These are phyloP conservation scores for Fagus sylvatica DNA, from an alignment of 306 rosid genomes.

Conservation along the genomic window DNA sequence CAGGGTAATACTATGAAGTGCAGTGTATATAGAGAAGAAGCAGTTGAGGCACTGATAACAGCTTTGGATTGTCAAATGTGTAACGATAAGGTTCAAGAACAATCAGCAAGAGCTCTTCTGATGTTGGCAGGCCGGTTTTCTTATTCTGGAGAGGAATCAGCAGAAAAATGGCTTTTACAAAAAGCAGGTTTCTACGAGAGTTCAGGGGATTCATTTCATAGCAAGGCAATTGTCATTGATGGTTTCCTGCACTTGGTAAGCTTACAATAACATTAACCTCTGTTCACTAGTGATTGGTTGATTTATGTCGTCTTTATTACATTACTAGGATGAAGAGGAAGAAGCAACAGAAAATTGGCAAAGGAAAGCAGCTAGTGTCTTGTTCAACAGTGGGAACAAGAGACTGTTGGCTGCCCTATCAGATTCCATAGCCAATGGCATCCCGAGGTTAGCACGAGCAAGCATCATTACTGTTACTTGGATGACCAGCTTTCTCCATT, in stretches of 20 bases:
- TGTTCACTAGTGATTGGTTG: conserved; percentile 5
- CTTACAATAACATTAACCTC: conserved; percentile 3
- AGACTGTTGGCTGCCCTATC: conserved; percentile 64
- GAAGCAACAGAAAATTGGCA: conserved; percentile 66
- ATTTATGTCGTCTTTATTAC: background rate
- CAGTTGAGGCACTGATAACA: conserved; percentile 56
- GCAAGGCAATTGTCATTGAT: conserved; percentile 37
- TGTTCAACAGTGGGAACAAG: conserved; percentile 53
- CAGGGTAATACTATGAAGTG: conserved; percentile 69
- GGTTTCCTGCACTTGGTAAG: conserved; percentile 44
- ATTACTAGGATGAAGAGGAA: conserved; percentile 50
- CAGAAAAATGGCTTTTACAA: conserved; percentile 60
- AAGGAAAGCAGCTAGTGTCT: conserved; percentile 52
- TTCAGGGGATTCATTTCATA: conserved; percentile 36
- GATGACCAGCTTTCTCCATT: conserved; percentile 59
- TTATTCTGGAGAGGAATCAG: conserved; percentile 50
- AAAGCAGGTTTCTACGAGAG: conserved; percentile 61
- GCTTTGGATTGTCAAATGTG: conserved; percentile 49
- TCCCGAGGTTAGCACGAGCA: conserved; percentile 63
- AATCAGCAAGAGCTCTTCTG: conserved; percentile 66
- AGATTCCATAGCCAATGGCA: conserved; percentile 53
- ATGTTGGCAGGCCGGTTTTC: conserved; percentile 70
- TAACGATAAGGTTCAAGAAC: conserved; percentile 48
- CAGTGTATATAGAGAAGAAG: conserved; percentile 81
- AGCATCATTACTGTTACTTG: conserved; percentile 70